Evolutionary conservation across 2,329 filamentous ascomycete genomes (phyloP).

Genomic region (Coniochaeta sp.): DNA sequence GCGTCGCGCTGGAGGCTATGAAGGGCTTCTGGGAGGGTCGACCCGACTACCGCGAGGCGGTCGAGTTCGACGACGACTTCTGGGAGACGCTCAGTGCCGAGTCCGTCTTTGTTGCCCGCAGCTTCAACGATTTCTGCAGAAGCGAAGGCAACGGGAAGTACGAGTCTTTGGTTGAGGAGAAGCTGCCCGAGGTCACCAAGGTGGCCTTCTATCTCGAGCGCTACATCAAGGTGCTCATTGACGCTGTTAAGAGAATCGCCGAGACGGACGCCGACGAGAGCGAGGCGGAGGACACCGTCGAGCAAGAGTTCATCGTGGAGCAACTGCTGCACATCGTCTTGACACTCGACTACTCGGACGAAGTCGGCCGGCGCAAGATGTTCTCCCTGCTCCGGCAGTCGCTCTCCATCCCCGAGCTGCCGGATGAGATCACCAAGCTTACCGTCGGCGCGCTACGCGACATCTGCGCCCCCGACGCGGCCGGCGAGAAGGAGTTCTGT

Average conservation of each 20-base stretch:
- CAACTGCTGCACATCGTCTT: conserved; percentile 89
- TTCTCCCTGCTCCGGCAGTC: conserved; percentile 82
- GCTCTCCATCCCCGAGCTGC: conserved; percentile 77
- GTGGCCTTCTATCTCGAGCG: conserved; percentile 81
- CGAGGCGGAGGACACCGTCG: conserved; percentile 76
- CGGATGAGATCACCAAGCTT: conserved; percentile 88
- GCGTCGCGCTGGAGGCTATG: conserved; percentile 91
- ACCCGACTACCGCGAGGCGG: conserved; percentile 69
- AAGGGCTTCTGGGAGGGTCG: conserved; percentile 92
- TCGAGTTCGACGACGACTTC: conserved; percentile 66
- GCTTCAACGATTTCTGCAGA: conserved; percentile 90
- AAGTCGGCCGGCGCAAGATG: conserved; percentile 93
- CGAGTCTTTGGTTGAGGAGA: conserved; percentile 75
- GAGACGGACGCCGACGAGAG: conserved; percentile 50
- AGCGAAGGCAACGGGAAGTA: conserved; percentile 66
- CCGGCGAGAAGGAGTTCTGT: conserved; percentile 76
- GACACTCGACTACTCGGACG: conserved; percentile 94
- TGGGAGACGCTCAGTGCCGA: conserved; percentile 80
- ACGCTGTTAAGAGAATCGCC: conserved; percentile 52
- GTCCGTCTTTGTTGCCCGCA: conserved; percentile 82
- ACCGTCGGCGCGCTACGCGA: conserved; percentile 74
- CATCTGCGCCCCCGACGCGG: conserved; percentile 69
- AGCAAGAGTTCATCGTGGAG: conserved; percentile 92
- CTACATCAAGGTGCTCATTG: conserved; percentile 64
- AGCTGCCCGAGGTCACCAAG: conserved; percentile 89